Conservation (phyloP, 352 stramenopile genomes). For the Phytopythium sindhum region DNA sequence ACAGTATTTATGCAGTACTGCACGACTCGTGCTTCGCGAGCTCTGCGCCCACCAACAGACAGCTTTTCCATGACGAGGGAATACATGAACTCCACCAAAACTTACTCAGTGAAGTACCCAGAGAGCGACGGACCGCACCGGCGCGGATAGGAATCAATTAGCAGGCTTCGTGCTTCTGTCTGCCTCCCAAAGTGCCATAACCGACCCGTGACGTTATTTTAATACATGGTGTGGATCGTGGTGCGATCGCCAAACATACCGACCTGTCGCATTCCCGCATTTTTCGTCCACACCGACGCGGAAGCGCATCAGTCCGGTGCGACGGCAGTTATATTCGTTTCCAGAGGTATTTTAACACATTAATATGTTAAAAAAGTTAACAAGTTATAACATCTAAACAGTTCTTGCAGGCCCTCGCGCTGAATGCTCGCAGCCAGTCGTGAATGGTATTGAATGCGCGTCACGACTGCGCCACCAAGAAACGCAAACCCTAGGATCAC, state of each 20-base stretch:
- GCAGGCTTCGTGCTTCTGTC: too few species aligned
- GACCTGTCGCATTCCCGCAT: not conserved
- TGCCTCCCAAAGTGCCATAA: too few species aligned
- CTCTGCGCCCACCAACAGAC: too few species aligned
- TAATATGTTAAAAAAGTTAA: not conserved
- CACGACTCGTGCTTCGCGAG: too few species aligned
- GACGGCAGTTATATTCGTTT: not conserved
- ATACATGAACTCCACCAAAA: too few species aligned
- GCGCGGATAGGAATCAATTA: too few species aligned
- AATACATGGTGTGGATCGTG: not conserved
- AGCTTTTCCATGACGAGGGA: too few species aligned
- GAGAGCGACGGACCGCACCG: too few species aligned
- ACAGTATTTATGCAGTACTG: too few species aligned
- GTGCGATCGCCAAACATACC: not conserved
- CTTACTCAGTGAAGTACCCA: too few species aligned
- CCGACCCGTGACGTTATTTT: not conserved
- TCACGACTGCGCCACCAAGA: not conserved
- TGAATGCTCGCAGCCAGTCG: slow-evolving; percentile 1
- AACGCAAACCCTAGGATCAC: not conserved
- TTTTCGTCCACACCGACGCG: slow-evolving; percentile 3
- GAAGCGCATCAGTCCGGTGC: not conserved
- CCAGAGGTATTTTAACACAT: not conserved
- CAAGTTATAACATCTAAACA: not conserved
- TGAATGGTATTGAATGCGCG: not conserved
- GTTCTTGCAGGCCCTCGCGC: not conserved